Conservation (phyloP, 129 eudicot genomes). For the Flaveria bidentis region DNA sequence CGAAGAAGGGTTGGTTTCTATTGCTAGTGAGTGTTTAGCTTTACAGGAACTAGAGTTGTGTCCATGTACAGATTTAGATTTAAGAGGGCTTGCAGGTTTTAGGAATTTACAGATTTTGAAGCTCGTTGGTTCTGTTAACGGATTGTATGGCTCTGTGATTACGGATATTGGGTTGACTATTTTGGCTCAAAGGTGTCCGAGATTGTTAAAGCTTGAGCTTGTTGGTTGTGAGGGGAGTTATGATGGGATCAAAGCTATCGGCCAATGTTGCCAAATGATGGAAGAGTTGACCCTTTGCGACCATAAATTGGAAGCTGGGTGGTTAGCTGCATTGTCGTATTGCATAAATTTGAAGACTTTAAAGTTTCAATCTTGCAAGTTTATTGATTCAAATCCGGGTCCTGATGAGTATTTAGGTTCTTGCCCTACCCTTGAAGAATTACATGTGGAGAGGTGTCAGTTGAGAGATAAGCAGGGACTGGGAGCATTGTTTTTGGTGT, state of each 20-base stretch:
- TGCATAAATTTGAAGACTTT: conserved; percentile 82
- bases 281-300: conserved; percentile 76
- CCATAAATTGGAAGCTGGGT: conserved; percentile 85
- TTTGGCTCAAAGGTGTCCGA: conserved; percentile 85
- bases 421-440: conserved; percentile 75
- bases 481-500: conserved; percentile 76
- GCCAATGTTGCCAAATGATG: conserved; percentile 92
- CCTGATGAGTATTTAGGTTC: conserved; percentile 82
- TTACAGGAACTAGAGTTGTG: conserved; percentile 82
- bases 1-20: conserved; percentile 50
- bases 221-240: conserved; percentile 97
- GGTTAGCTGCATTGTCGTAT: conserved; percentile 81
- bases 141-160: conserved; percentile 67
- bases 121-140: conserved; percentile 57
- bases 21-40: conserved; percentile 61
- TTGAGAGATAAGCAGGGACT: conserved; percentile 66
- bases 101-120: conserved; percentile 78
- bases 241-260: conserved; percentile 92
- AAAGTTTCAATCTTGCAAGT: conserved; percentile 69
- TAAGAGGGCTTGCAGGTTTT: conserved; percentile 54
- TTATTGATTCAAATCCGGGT: conserved; percentile 71
- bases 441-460: conserved; percentile 70
- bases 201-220: conserved; percentile 81
- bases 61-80: conserved; percentile 49
- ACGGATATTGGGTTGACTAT: conserved; percentile 91